Base-by-base conservation (phyloP, 306 rosid genomes). In the Glycine tomentella region DNA sequence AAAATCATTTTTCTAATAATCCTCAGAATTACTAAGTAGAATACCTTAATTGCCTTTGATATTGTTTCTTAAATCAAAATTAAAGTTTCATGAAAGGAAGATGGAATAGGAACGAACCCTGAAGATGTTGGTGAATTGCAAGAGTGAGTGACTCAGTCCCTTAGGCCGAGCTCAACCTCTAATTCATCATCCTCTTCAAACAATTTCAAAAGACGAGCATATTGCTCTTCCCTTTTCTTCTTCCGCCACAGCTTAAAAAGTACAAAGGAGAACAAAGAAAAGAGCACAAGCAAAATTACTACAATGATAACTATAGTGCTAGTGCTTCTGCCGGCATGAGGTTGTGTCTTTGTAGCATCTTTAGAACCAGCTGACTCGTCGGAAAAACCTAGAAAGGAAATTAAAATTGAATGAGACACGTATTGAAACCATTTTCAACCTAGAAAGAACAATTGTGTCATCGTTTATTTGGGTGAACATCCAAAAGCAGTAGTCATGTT, bases 111-210 rank as follows among this genome's bases (percentile, higher is more conserved):
- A 58, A 76, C 79, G 36, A 69, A 91, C 90, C 92, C 75, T 78
- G 72, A 83, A 79, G 74, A 53, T 80, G 79, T 50, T 16, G 31
- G 31, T 25, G 62, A 66, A 38, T 36, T 15, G 12, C 50, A 31
- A 72, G 49, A 68, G 44, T 82, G 31, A 25, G 31, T 25, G 31
- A 25, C 31, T 25, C 84, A 88, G 36, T 89, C 93, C 74, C 92
- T 88, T 46, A 92, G 90, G 87, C 97, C 97, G 77, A 92, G 97
- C 80, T 93, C 97, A 72, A 93, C 73, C 87, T 93, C 97, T 57
- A 93, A 88, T 48, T 91, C 97, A 71, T 91, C 97, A 72, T 93
- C 97, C 84, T 93, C 93, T 90, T 93, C 97, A 81, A 93, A 93
- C 86, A 91, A 74, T 82, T 93, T 93, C 85, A 90, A 82, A 59